Conservation (phyloP, 208 protist genomes). For the Novymonas esmeraldas region DNA sequence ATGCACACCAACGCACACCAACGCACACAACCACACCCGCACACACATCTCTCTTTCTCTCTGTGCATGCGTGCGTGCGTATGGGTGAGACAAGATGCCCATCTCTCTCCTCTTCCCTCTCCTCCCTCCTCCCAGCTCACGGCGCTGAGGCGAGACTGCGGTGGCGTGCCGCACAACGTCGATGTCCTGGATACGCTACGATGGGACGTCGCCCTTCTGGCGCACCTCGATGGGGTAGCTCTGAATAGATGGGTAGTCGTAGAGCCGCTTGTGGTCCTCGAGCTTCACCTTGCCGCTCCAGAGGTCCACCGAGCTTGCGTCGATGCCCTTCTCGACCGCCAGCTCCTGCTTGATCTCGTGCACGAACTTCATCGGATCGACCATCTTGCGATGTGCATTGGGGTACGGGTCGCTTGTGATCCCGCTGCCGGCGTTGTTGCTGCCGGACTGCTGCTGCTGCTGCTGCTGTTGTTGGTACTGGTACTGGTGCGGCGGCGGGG, state of each 20-base stretch:
- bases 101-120: too few species aligned
- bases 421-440: constrained; percentile 59
- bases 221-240: constrained; percentile 92
- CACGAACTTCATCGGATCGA: constrained; percentile 91
- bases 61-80: too few species aligned
- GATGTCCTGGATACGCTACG: too few species aligned
- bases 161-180: too few species aligned
- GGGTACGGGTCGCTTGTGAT: constrained; percentile 88
- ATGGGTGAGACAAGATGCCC: too few species aligned
- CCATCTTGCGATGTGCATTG: constrained; percentile 90
- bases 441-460: constrained; percentile 41
- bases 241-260: constrained; percentile 90
- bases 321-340: constrained; percentile 83
- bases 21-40: too few species aligned
- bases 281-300: constrained; percentile 89
- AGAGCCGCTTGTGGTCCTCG: constrained; percentile 88
- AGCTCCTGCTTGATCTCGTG: constrained; percentile 89
- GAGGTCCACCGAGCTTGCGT: constrained; percentile 73
- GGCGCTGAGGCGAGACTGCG: too few species aligned
- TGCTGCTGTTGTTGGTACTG: constrained; percentile 50
- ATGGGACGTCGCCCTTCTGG: constrained; percentile 87
- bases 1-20: too few species aligned
- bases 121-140: too few species aligned
- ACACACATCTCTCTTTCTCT: too few species aligned
- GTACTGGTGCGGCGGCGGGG: constrained; percentile 28